A percentile compares a stretch with the other conserved stretches of the same genome.
phyloP scores from a whole-genome alignment of 139 green algal species.

The Mychonastes homosphaera region DNA sequence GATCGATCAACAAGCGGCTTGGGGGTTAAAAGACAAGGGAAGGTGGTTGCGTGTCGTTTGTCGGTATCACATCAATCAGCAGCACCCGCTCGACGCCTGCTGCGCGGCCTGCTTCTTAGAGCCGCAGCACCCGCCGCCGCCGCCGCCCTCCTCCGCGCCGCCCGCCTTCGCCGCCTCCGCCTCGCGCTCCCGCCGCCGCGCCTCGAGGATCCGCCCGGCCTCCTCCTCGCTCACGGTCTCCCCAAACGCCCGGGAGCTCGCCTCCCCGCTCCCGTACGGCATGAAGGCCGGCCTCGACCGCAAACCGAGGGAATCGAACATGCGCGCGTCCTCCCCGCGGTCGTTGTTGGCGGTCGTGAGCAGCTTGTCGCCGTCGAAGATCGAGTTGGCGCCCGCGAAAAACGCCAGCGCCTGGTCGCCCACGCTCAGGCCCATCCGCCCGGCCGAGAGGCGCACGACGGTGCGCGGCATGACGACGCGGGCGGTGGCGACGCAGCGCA shows the following conservation, averaged over 20 bases:
- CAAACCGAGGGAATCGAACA: constrained; percentile 81
- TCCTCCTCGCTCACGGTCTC: not conserved
- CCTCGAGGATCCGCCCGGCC: not conserved
- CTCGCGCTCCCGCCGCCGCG: not conserved
- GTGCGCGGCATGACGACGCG: constrained; percentile 86
- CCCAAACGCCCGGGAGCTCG: constrained; percentile 30
- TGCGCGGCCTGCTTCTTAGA: not conserved
- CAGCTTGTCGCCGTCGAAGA: constrained; percentile 97
- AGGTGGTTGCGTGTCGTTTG: too few relatives aligned
- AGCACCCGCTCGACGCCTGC: not conserved
- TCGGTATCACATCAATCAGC: too few relatives aligned
- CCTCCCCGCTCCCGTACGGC: constrained; percentile 55
- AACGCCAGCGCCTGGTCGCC: constrained; percentile 85
- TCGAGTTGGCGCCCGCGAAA: constrained; percentile 93
- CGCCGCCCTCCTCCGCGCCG: not conserved
- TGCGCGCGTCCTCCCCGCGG: constrained; percentile 43
- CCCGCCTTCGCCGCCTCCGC: not conserved
- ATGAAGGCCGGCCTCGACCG: constrained; percentile 67
- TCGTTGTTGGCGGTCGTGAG: constrained; percentile 96
- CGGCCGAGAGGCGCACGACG: constrained; percentile 86
- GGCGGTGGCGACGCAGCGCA: constrained; percentile 89
- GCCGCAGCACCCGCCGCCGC: constrained; percentile 1
- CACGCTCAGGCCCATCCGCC: constrained; percentile 33
- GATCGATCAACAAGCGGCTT: too few relatives aligned
- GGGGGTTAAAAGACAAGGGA: too few relatives aligned